phyloP scores from a whole-genome alignment of 257 asterid genomes.

The Solanum lycopersicoides region DNA sequence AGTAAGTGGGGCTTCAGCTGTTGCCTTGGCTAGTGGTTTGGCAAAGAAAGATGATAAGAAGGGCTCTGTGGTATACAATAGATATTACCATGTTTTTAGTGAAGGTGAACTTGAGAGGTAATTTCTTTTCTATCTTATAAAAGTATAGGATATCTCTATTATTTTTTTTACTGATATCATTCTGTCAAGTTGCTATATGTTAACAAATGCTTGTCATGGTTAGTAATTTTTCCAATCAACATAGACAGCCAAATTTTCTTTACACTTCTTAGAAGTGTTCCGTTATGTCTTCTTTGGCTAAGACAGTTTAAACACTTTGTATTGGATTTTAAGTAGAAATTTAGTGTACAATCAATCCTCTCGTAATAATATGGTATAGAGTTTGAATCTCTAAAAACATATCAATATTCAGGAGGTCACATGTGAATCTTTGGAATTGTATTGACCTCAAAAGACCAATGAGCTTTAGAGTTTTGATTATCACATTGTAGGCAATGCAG shows the following conservation, averaged over 20 bases:
- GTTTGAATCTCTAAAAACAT: background rate
- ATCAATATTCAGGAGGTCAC: background rate
- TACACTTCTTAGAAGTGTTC: background rate
- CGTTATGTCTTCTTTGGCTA: background rate
- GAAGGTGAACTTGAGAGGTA: slow-evolving; percentile 99
- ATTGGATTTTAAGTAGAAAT: background rate
- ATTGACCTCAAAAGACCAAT: background rate
- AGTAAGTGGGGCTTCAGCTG: slow-evolving; percentile 78
- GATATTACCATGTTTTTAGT: slow-evolving; percentile 94
- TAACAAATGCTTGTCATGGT: background rate
- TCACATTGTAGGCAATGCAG: background rate
- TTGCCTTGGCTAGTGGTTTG: slow-evolving; percentile 72
- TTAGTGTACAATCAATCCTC: background rate
- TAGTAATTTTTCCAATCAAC: background rate
- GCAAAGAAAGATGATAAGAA: slow-evolving; percentile 95
- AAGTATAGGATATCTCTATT: background rate
- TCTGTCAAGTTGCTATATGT: background rate
- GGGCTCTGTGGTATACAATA: slow-evolving; percentile 83
- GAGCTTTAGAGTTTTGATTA: background rate
- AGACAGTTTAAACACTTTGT: background rate
- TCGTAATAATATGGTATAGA: background rate
- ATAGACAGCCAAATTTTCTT: background rate
- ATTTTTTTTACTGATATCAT: background rate
- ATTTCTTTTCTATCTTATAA: background rate
- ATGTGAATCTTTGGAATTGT: background rate